Conservation (phyloP, 345 rosid species). For the Eucalyptus virginea region DNA sequence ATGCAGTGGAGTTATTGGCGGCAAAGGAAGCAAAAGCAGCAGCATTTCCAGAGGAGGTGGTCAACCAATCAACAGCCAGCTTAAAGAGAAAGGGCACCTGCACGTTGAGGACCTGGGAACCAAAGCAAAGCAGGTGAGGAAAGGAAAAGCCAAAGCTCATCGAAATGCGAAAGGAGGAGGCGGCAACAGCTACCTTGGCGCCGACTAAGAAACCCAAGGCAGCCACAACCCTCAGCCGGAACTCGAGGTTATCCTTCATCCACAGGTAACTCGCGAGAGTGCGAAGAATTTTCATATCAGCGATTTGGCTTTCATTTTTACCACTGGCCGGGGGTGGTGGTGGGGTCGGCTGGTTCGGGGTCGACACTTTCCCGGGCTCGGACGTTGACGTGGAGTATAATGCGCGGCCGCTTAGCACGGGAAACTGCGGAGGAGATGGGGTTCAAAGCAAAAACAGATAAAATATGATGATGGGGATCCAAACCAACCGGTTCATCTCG, state of each 20-base stretch:
- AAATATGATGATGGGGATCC: background rate
- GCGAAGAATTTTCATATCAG: conserved; percentile 68
- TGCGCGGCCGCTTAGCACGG: background rate
- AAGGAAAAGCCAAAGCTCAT: background rate
- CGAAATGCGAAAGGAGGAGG: background rate
- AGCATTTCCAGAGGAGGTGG: conserved; percentile 40
- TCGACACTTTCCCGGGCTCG: background rate
- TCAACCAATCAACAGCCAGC: conserved; percentile 90
- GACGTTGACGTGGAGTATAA: background rate
- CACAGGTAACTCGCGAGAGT: conserved; percentile 74
- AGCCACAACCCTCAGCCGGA: conserved; percentile 66
- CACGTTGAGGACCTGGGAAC: conserved; percentile 32
- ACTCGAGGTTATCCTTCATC: conserved; percentile 82
- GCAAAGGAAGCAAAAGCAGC: conserved; percentile 39
- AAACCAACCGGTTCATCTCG: background rate
- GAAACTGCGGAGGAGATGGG: background rate
- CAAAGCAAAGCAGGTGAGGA: background rate
- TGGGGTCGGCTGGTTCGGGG: background rate
- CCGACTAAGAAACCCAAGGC: conserved; percentile 87
- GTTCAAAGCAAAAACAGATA: background rate
- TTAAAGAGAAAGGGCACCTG: conserved; percentile 96
- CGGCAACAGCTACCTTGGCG: conserved; percentile 38
- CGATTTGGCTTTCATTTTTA: conserved; percentile 3
- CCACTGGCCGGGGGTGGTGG: background rate
- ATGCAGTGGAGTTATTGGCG: conserved; percentile 47